Conservation (phyloP, 306 rosid species). For the Rubus parviflorus region DNA sequence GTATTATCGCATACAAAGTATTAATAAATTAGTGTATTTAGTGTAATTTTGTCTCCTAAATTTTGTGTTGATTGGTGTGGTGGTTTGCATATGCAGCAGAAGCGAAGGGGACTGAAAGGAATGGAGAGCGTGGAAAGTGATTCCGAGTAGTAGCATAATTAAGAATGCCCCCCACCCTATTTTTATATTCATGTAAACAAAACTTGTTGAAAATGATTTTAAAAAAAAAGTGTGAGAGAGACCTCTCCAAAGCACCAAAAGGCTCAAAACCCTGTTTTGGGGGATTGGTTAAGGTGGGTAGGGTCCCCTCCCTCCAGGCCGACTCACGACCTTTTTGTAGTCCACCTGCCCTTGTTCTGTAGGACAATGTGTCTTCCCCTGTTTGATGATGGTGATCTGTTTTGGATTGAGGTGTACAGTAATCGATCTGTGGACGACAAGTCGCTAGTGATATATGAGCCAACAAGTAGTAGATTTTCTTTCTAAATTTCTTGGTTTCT, state of each 20-base stretch:
- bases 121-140: conserved; percentile 52
- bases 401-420: background rate
- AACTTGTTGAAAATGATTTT: background rate
- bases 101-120: conserved; percentile 69
- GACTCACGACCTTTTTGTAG: background rate
- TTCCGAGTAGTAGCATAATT: conserved; percentile 27
- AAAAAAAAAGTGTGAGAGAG: background rate
- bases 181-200: conserved; percentile 1
- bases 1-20: too few relatives aligned
- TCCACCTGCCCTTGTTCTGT: conserved; percentile 9
- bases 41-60: background rate
- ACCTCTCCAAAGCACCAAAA: background rate
- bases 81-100: conserved; percentile 53
- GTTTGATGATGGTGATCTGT: background rate
- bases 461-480: background rate
- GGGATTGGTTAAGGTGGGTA: background rate
- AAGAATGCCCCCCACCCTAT: background rate
- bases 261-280: background rate
- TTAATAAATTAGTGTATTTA: background rate
- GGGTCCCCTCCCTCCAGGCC: background rate
- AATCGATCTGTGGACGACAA: background rate
- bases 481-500: background rate
- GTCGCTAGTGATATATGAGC: conserved; percentile 3
- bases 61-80: conserved; percentile 11
- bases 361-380: background rate